These are phyloP conservation scores for Hymenoscyphus infarciens DNA, from an alignment of 2,329 filamentous ascomycete genomes.

Conservation along the genomic window DNA sequence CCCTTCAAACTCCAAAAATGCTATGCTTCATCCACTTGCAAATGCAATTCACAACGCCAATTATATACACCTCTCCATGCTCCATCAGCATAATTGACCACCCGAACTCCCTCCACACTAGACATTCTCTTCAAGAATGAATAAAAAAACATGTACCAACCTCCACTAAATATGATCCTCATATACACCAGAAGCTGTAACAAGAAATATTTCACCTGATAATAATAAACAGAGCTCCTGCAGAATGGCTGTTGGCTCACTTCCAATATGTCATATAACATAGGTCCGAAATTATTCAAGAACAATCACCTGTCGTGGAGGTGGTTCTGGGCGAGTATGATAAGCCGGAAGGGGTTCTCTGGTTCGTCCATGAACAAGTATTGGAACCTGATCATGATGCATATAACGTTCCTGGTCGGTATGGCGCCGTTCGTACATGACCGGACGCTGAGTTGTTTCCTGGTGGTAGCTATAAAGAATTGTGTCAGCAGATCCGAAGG, in stretches of 20 bases:
- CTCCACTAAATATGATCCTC: neutral
- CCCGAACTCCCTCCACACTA: neutral
- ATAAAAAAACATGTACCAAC: neutral
- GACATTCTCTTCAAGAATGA: neutral
- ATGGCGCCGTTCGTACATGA: conserved; percentile 15
- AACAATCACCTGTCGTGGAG: conserved; percentile 24
- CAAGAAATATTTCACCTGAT: neutral
- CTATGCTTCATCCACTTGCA: neutral
- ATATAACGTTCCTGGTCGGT: conserved; percentile 9
- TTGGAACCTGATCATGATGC: conserved; percentile 6
- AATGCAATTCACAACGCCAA: neutral
- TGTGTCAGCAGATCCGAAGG: conserved; percentile 21
- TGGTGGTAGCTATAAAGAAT: conserved; percentile 3
- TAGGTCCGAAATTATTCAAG: conserved; percentile 14
- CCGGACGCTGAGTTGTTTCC: conserved; percentile 11
- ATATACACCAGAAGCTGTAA: neutral
- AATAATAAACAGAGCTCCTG: neutral
- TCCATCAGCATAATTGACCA: neutral
- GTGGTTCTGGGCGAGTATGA: conserved; percentile 15
- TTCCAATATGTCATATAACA: neutral
- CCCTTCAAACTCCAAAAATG: neutral
- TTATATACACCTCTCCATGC: neutral
- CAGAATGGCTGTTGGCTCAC: neutral
- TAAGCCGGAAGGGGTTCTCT: conserved; percentile 8
- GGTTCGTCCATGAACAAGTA: conserved; percentile 10